A percentile compares a stretch with the other conserved stretches of the same genome.
phyloP scores from a whole-genome alignment of 768 basidiomycete species.

The Pleurotus djamor region DNA sequence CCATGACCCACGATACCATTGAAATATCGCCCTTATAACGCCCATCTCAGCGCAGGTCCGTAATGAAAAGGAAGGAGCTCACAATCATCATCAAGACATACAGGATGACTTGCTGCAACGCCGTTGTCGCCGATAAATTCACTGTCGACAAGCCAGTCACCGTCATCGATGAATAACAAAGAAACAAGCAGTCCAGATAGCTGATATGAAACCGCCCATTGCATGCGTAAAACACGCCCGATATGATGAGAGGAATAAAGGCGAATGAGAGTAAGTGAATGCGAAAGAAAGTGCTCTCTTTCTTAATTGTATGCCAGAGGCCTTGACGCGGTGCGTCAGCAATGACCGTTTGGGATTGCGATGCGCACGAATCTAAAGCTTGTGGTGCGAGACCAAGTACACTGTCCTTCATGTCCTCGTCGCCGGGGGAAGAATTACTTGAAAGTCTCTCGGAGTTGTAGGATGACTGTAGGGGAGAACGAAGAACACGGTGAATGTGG shows the following conservation, averaged over 20 bases:
- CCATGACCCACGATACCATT: conserved; percentile 63
- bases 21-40: conserved; percentile 39
- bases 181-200: conserved; percentile 57
- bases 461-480: no score
- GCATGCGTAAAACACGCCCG: conserved; percentile 63
- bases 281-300: conserved; percentile 49
- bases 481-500: no score
- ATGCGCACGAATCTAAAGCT: no score
- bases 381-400: no score
- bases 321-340: not conserved
- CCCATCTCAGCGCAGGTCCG: not conserved
- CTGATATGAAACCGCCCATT: conserved; percentile 53
- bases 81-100: conserved; percentile 54
- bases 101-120: conserved; percentile 47
- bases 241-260: conserved; percentile 55
- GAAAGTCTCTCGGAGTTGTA: no score
- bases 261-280: conserved; percentile 48
- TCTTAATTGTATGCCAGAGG: not conserved
- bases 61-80: conserved; percentile 11
- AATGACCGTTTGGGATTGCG: no score
- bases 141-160: conserved; percentile 46
- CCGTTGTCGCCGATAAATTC: conserved; percentile 47
- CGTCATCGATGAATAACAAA: conserved; percentile 60
- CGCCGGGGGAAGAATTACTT: no score
- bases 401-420: no score